Evolutionary conservation across 2,329 filamentous ascomycete genomes (phyloP), one percentile per base, ranked within the genome.

Genomic region (Pseudopyrenochaeta lycopersici): DNA sequence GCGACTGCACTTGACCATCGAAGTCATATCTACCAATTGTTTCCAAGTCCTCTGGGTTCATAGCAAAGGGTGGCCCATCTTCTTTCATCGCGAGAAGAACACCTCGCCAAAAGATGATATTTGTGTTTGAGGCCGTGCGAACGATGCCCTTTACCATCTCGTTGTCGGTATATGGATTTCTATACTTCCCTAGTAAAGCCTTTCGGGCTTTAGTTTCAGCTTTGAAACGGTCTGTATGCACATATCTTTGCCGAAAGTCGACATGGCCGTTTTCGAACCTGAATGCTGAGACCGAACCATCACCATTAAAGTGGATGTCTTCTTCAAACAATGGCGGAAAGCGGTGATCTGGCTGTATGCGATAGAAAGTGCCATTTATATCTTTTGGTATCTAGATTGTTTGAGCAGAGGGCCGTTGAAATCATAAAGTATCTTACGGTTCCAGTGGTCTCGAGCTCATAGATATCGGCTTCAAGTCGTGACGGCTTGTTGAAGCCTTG

Each of bases 61-160:
- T 69, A 1, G 72, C 73, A 29, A 78, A 79, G 0, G 75, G 75
- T 5, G 74, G 65, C 0, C 71, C 75, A 29, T 73, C 69, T 56
- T 84, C 80, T 60, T 87, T 87, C 46, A 75, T 77, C 0, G 84
- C 84, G 4, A 86, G 73, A 51, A 87, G 62, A 41, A 82, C 78
- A 0, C 84, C 84, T 7, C 82, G 74, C 80, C 83, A 87, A 62
- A 82, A 85, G 1, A 83, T 75, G n/a, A 87, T 74, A 51, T 88
- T 87, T 1, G 85, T 87, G 58, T 88, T 87, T 2, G 81, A 79
- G 0, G 83, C 83, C 0, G 83, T 86, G 18, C 84, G 74, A 35
- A 86, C 82, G 4, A 85, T 80, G 1, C 82, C 82, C 44, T 79
- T 80, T 5, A 85, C 83, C 54, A 78, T 79, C 67, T 84, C 82